Conservation (phyloP, 2,329 filamentous ascomycete genomes). For the Aureobasidium sp. region DNA sequence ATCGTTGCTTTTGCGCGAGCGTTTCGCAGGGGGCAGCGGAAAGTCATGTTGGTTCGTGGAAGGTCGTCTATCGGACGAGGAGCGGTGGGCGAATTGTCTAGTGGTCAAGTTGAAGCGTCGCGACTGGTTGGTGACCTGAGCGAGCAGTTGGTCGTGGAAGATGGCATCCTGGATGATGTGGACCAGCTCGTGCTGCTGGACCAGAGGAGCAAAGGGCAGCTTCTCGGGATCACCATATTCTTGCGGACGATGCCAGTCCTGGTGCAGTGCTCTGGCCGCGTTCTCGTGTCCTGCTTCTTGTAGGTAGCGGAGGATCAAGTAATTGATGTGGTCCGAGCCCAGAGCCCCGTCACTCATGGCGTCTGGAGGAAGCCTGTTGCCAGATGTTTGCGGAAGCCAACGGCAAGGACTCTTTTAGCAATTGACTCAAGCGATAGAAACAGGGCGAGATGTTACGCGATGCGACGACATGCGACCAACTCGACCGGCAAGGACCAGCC, state of each 20-base stretch:
- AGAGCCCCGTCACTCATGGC: conserved; percentile 36
- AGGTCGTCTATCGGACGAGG: background rate
- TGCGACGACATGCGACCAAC: background rate
- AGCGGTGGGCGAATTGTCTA: background rate
- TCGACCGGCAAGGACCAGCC: background rate
- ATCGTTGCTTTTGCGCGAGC: conserved; percentile 27
- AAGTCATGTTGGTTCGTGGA: conserved; percentile 24
- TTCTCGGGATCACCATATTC: conserved; percentile 47
- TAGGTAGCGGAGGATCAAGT: conserved; percentile 59
- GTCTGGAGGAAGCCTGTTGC: background rate
- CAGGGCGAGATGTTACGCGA: background rate
- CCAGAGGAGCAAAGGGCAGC: conserved; percentile 54
- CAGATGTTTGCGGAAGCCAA: background rate
- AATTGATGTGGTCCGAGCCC: conserved; percentile 59
- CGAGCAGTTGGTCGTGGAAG: conserved; percentile 36
- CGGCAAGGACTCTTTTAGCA: background rate
- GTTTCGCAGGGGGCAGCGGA: conserved; percentile 27
- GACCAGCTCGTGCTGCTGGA: conserved; percentile 53
- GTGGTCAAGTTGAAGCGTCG: conserved; percentile 17
- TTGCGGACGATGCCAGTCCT: conserved; percentile 50
- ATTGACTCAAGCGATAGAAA: background rate
- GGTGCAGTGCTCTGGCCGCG: conserved; percentile 50
- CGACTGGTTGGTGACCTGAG: conserved; percentile 16
- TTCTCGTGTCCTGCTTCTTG: conserved; percentile 32
- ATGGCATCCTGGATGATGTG: conserved; percentile 59